Base-by-base conservation (phyloP, 208 protist species). In the Naegleria fowleri region DNA sequence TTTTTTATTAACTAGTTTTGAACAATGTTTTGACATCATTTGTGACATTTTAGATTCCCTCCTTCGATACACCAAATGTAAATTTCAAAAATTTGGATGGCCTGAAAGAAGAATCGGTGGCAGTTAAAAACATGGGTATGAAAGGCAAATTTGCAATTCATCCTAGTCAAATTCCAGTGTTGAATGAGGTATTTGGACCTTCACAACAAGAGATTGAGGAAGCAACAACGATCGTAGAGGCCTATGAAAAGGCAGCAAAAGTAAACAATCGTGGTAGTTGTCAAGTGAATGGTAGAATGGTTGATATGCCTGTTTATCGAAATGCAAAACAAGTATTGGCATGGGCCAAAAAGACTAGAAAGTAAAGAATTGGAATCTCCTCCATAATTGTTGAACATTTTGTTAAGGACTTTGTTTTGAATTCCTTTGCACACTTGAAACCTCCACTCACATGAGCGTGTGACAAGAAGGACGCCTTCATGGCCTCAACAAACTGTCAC, bases 71-170 rank as follows among this genome's bases (percentile, higher is more conserved):
- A 43, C 86, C 86, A 3, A 48, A 43, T 59, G 86, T 90, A n/a
- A 90, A 76, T n/a, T 76, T 90, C 25, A 90, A 76, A 76, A n/a
- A 90, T 43, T 43, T 41, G 7, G 38, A 90, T 19, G 11, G 29
- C n/a, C 29, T 76, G 15, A 76, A 48, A 19, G 38, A 40, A n/a
- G 43, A 90, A 25, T 43, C 16, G 16, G 22, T 11, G 22, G 29
- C 5, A 38, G 51, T 76, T 16, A 76, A 43, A 39, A 39, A 40
- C 4, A 76, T 90, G 6, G 86, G 86, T 7, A 67, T 76, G 15
- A 90, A 90, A 41, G 86, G 86, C 0, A 90, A 76, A n/a, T 90
- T 90, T 76, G 43, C 86, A 39, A 90, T 90, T 76, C 86, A 90
- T 41, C 86, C 86, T 43, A 76, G 15, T 29, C 86, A 90, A 76